These are phyloP conservation scores for Primulina huaijiensis DNA, from an alignment of 257 asterid species.

Conservation along the genomic window DNA sequence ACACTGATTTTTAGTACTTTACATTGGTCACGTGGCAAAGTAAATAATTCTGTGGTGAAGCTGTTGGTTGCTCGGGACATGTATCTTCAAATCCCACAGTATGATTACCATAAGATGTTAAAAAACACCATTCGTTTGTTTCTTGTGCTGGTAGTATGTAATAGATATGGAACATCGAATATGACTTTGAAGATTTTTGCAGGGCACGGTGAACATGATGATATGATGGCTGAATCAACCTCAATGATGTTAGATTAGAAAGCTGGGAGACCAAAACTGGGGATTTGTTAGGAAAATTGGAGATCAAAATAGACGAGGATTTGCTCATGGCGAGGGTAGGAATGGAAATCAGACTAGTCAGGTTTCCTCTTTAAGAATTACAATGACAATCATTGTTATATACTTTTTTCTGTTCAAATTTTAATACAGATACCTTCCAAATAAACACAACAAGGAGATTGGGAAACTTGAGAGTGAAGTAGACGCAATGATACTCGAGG, in stretches of 20 bases:
- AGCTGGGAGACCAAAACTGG: constrained; percentile 49
- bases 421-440: constrained; percentile 62
- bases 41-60: no score
- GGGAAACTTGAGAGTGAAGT: constrained; percentile 63
- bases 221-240: constrained; percentile 49
- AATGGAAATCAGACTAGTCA: no score
- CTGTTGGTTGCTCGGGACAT: no score
- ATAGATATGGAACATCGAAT: not conserved
- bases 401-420: not conserved
- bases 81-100: not conserved
- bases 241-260: constrained; percentile 35
- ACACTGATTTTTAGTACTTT: no score
- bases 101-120: not conserved
- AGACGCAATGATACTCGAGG: constrained; percentile 44
- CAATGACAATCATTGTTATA: no score
- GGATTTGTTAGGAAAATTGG: constrained; percentile 32
- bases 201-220: constrained; percentile 53
- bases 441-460: constrained; percentile 45
- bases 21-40: no score
- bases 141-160: not conserved
- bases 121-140: not conserved
- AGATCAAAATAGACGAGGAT: constrained; percentile 47
- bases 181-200: not conserved
- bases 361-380: no score
- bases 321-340: constrained; percentile 14